Evolutionary conservation across 2,329 filamentous ascomycete species (phyloP).

Genomic region (Proliferodiscus dingleyae): DNA sequence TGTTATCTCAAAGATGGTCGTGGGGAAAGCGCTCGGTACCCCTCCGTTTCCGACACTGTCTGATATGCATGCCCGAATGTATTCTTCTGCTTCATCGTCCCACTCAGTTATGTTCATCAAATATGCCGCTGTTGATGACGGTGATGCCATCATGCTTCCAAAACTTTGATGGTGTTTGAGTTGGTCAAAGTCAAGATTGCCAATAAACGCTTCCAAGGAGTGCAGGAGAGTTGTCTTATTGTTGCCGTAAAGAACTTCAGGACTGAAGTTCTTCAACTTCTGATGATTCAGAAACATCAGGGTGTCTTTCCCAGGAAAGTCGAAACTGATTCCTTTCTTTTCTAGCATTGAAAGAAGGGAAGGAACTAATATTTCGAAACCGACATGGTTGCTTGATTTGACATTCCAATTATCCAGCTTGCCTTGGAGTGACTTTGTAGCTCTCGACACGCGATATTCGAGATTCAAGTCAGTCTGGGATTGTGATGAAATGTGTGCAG

Average conservation of each 20-base stretch:
- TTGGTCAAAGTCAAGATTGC: slow-evolving; percentile 34
- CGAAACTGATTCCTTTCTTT: background rate
- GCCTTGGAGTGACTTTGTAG: too few species aligned
- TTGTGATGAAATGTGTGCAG: too few species aligned
- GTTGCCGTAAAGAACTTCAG: slow-evolving; percentile 27
- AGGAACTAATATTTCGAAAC: background rate
- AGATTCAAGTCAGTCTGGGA: too few species aligned
- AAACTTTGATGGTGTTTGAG: background rate
- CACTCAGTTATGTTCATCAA: background rate
- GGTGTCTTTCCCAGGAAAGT: background rate
- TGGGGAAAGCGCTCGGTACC: background rate
- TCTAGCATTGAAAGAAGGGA: background rate
- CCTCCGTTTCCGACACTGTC: background rate
- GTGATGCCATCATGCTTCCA: slow-evolving; percentile 2
- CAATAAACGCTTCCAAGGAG: slow-evolving; percentile 37
- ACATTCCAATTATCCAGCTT: background rate
- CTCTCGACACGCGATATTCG: too few species aligned
- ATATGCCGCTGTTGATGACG: slow-evolving; percentile 3
- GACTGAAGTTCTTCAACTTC: slow-evolving; percentile 29
- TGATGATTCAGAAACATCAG: slow-evolving; percentile 24
- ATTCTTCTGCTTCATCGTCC: background rate
- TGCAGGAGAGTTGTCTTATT: slow-evolving; percentile 31
- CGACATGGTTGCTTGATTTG: background rate
- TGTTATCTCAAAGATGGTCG: slow-evolving; percentile 1
- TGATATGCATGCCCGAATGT: background rate